These are phyloP conservation scores for Dictyostelium brefeldianum DNA, from an alignment of 78 protist species.

Conservation along the genomic window DNA sequence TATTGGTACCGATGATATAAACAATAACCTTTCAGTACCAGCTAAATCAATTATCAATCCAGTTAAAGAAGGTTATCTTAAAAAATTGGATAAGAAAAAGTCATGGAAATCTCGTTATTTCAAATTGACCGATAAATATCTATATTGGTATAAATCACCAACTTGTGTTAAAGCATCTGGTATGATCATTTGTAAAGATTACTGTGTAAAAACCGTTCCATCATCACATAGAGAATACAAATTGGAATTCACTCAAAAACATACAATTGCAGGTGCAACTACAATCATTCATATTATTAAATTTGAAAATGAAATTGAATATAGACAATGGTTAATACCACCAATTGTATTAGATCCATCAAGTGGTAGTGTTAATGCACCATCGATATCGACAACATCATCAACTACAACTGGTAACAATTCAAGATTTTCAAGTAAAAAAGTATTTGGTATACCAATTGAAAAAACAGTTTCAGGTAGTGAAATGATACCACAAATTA, in stretches of 20 bases:
- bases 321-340: conserved; percentile 27
- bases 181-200: conserved; percentile 46
- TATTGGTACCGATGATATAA: neutral
- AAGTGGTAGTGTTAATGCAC: neutral
- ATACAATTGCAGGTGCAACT: conserved; percentile 47
- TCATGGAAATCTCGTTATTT: conserved; percentile 68
- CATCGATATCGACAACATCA: neutral
- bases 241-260: conserved; percentile 53
- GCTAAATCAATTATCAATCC: conserved; percentile 32
- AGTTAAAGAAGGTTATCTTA: conserved; percentile 54
- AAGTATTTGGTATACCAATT: conserved; percentile 55
- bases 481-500: conserved; percentile 26
- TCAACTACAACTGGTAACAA: neutral
- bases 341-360: conserved; percentile 44
- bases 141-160: conserved; percentile 68
- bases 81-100: conserved; percentile 57
- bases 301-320: conserved; percentile 51
- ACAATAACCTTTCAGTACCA: conserved; percentile 13
- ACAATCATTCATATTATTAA: conserved; percentile 9
- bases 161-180: conserved; percentile 39
- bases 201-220: conserved; percentile 4
- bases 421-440: neutral
- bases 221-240: conserved; percentile 14
- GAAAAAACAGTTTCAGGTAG: conserved; percentile 14
- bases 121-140: conserved; percentile 57